Conservation (phyloP, 371 early-diverging fungal species). For the Vairimorpha apis region DNA sequence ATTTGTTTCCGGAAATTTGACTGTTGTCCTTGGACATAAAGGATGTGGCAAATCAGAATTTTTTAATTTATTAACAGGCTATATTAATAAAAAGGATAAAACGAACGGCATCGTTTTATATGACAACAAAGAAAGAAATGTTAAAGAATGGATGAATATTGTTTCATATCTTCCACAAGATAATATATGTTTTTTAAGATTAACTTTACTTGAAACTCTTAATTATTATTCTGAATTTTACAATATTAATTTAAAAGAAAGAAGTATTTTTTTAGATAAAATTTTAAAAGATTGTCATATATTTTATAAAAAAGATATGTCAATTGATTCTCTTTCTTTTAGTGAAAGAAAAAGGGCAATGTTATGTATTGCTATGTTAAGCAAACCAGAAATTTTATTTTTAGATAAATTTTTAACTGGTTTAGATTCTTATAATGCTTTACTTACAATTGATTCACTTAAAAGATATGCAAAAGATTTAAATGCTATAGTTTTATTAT, state of each 20-base stretch:
- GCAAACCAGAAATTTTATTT: constrained; percentile 35
- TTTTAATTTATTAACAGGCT: constrained; percentile 61
- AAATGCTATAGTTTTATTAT: constrained; percentile 26
- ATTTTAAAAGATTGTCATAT: constrained; percentile 7
- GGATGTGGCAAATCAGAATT: constrained; percentile 66
- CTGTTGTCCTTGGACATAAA: constrained; percentile 71
- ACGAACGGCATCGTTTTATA: constrained; percentile 65
- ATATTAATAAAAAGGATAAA: constrained; percentile 66
- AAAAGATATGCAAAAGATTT: constrained; percentile 21
- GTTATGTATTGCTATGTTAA: constrained; percentile 38
- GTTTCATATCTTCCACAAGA: constrained; percentile 56
- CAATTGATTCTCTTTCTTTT: constrained; percentile 41
- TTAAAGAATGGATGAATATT: constrained; percentile 36
- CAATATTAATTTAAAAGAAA: constrained; percentile 63
- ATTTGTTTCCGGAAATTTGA: constrained; percentile 34
- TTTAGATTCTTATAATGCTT: constrained; percentile 53
- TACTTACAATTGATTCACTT: constrained; percentile 6
- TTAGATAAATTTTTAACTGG: constrained; percentile 54
- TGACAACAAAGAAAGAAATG: constrained; percentile 25
- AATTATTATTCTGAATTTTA: background rate
- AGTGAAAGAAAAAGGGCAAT: constrained; percentile 53
- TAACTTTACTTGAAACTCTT: background rate
- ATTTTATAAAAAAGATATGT: background rate
- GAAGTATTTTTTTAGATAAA: constrained; percentile 46
- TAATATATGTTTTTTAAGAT: background rate